Conservation (phyloP, 345 rosid species). For the Cochlearia excelsa region DNA sequence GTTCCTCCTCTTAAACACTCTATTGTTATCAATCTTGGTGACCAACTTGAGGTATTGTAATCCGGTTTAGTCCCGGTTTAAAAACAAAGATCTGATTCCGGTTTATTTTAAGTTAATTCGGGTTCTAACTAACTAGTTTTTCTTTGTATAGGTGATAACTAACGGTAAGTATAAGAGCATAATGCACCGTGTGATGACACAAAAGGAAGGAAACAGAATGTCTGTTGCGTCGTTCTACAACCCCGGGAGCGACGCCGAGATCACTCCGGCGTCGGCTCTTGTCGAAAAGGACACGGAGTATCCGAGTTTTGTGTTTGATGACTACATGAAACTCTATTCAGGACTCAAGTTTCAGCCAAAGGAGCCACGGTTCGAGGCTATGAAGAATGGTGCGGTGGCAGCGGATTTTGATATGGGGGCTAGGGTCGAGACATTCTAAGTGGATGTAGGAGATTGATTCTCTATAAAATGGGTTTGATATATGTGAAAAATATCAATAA, state of each 20-base stretch:
- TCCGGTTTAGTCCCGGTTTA: constrained; percentile 3
- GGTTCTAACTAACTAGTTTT: no score
- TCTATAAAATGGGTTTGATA: constrained; percentile 19
- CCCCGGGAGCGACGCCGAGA: constrained; percentile 77
- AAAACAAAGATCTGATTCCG: no score
- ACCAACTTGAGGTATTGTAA: constrained; percentile 76
- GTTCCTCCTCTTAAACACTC: constrained; percentile 83
- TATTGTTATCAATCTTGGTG: constrained; percentile 88
- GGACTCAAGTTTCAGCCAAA: constrained; percentile 80
- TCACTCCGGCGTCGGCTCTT: constrained; percentile 64
- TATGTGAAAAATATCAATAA: constrained; percentile 12
- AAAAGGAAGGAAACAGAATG: constrained; percentile 76
- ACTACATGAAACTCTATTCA: constrained; percentile 82
- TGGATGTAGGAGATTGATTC: constrained; percentile 5
- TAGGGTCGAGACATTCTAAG: constrained; percentile 37
- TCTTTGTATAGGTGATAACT: constrained; percentile 57
- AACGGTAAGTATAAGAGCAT: constrained; percentile 93
- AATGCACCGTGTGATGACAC: constrained; percentile 71
- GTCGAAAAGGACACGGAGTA: constrained; percentile 48
- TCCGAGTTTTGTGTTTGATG: constrained; percentile 81
- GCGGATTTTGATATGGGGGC: constrained; percentile 38
- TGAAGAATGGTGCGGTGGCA: constrained; percentile 49
- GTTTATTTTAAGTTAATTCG: no score
- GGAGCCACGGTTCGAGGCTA: constrained; percentile 81
- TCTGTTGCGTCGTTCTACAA: constrained; percentile 90